Evolutionary conservation across 148 eudicot genomes (phyloP), one percentile per base, ranked within the genome.

Genomic region (Silene uniflora): DNA sequence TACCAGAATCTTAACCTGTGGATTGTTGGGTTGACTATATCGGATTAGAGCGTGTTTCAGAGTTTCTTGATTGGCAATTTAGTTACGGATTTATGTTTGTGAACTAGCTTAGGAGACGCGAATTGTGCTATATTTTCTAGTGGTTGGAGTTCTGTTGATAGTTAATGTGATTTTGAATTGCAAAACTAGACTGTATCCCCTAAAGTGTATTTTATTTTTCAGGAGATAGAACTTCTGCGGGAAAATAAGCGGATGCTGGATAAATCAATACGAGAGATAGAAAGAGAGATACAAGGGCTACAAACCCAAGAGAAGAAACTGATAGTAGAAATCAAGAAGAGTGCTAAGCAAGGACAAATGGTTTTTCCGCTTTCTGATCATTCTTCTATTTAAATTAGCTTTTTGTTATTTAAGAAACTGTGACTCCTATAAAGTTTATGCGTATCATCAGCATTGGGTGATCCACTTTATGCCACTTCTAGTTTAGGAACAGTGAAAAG

Each of bases 331-430:
- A 95, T 95, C 76, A 95, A 95, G 87, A 95, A 95, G 81, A 95
- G 89, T 76, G 98, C 98, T 79, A 95, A 95, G 86, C 98, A 95
- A 87, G 98, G 98, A 39, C 98, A 95, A 85, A 95, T 95, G 98
- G 98, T 95, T 84, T 67, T 86, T 71, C 64, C 14, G 23, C 61
- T 67, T 54, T 9, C 47, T 62, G 13, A 16, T 16, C 10, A 23
- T 79, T 3, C 68, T 47, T 70, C 7, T n/a, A 2, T 16, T 17
- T 14, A 2, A 52, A 52, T 52, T 56, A 4, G 27, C n/a, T n/a
- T n/a, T 10, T 54, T 0, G 39, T 76, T 18, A 24, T 46, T 11
- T 16, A 24, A 6, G 47, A 18, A 27, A 17, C 44, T 64, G 10
- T 6, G 10, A 12, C 19, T 42, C 72, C 25, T 68, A 16, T 21